A percentile compares a stretch with the other conserved stretches of the same genome.
These are phyloP conservation scores for Pyrus bretschneideri DNA, from an alignment of 306 rosid genomes.

Conservation along the genomic window DNA sequence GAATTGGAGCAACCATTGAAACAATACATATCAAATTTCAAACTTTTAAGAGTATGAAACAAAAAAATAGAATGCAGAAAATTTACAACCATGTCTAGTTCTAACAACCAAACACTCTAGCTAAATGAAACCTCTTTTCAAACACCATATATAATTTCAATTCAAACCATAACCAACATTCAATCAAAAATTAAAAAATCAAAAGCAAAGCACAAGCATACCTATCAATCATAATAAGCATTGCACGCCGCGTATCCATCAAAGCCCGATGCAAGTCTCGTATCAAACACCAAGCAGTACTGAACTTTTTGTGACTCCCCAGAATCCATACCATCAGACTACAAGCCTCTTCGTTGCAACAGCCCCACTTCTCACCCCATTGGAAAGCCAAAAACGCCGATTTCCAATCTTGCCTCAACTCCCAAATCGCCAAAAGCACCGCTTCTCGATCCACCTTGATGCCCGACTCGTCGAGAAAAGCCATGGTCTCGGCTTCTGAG, in stretches of 20 bases:
- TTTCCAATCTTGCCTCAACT: slow-evolving; percentile 52
- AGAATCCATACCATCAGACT: slow-evolving; percentile 76
- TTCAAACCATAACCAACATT: background rate
- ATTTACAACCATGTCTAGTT: background rate
- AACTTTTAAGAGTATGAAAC: background rate
- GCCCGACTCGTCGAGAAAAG: slow-evolving; percentile 38
- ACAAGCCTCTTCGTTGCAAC: slow-evolving; percentile 51
- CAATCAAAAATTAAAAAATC: background rate
- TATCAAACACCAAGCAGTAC: slow-evolving; percentile 74
- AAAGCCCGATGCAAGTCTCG: slow-evolving; percentile 59
- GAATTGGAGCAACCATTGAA: background rate
- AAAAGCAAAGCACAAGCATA: slow-evolving; percentile 12
- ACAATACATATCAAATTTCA: background rate
- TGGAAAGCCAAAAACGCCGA: slow-evolving; percentile 56
- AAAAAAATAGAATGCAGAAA: background rate
- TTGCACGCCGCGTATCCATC: slow-evolving; percentile 49
- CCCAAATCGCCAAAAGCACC: slow-evolving; percentile 61
- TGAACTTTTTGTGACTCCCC: slow-evolving; percentile 60
- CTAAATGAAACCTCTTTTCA: background rate
- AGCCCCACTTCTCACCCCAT: slow-evolving; percentile 53
- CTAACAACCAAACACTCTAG: background rate
- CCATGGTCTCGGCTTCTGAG: slow-evolving; percentile 47
- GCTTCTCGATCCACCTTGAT: slow-evolving; percentile 30
- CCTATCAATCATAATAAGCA: slow-evolving; percentile 89
- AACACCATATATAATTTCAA: background rate